phyloP scores from a whole-genome alignment of 192 early-diverging fungal species.

The Endogone sp. region DNA sequence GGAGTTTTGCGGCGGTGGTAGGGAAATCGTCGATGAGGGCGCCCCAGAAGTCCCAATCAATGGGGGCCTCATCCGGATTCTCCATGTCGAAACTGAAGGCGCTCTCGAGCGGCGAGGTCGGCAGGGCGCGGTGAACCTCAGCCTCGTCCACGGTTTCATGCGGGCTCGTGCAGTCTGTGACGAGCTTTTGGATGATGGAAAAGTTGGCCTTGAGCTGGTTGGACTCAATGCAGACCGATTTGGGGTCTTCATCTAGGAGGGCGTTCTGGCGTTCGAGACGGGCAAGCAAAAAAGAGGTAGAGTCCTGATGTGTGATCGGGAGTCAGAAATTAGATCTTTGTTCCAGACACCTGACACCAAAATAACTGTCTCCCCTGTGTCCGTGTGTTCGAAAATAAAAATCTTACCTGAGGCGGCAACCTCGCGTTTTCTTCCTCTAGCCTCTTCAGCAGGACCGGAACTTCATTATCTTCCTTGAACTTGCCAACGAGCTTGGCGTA shows the following conservation, averaged over 20 bases:
- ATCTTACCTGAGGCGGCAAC: slow-evolving; percentile 50
- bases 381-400: neutral
- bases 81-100: slow-evolving; percentile 5
- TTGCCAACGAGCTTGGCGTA: neutral
- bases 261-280: slow-evolving; percentile 57
- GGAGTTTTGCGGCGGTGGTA: slow-evolving; percentile 59
- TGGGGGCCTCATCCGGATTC: slow-evolving; percentile 3
- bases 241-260: slow-evolving; percentile 52
- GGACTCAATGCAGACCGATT: slow-evolving; percentile 56
- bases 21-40: slow-evolving; percentile 76
- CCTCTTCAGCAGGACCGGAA: slow-evolving; percentile 24
- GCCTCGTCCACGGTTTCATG: slow-evolving; percentile 5
- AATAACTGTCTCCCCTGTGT: no score
- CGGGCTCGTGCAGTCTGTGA: slow-evolving; percentile 29
- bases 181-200: slow-evolving; percentile 43
- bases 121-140: neutral
- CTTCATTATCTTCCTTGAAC: neutral
- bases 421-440: slow-evolving; percentile 53
- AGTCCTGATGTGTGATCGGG: no score
- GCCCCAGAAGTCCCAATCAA: slow-evolving; percentile 83
- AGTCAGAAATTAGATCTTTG: no score
- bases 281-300: slow-evolving; percentile 51
- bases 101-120: slow-evolving; percentile 8
- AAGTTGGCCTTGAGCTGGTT: slow-evolving; percentile 54
- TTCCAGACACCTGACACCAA: no score